Evolutionary conservation across 2,329 filamentous ascomycete genomes (phyloP), one percentile per base, ranked within the genome.

Genomic region (Leptographium lundbergii): DNA sequence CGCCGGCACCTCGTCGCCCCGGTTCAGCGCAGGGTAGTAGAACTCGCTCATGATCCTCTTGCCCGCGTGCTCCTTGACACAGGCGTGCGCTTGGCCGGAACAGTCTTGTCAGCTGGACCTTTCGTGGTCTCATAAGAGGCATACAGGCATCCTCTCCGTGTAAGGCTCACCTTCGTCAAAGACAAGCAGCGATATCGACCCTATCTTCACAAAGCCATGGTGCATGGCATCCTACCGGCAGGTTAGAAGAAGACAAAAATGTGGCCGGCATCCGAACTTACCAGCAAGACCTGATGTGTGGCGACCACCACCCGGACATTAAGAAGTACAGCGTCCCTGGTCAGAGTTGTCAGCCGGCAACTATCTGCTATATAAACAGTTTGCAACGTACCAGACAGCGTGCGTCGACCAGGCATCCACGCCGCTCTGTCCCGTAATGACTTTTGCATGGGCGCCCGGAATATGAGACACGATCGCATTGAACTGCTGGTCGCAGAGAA

Each of bases 251-350:
- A 13, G n/a, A 54, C 2, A 47, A 3, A 0, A 6, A 22, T 4
- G 17, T n/a, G 11, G 14, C 10, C 17, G 7, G 4, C 9, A 39
- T 55, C 34, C 10, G 59, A 60, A 47, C 61, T 34, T 19, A 64
- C 63, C 45, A 82, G 73, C 14, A 95, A 75, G 1, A 95, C 79
- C 61, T 88, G 84, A 61, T 86, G 84, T 0, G 91, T 94, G 0
- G 88, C 90, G 1, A 95, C 78, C 6, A 95, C 81, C n/a, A 95
- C 76, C 1, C 81, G 78, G 25, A 87, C 77, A 54, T 85, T 83
- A 3, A 73, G 65, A 1, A 95, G 73, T 2, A 86, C 76, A 0
- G 74, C 75, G 60, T 87, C 76, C 91, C 91, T 64, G 13, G 29
- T 19, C 45, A 13, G 42, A 17, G 17, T 2, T 27, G 24, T 24